phyloP scores from a whole-genome alignment of 2,329 filamentous ascomycete genomes.

The Pseudocercospora macadamiae region DNA sequence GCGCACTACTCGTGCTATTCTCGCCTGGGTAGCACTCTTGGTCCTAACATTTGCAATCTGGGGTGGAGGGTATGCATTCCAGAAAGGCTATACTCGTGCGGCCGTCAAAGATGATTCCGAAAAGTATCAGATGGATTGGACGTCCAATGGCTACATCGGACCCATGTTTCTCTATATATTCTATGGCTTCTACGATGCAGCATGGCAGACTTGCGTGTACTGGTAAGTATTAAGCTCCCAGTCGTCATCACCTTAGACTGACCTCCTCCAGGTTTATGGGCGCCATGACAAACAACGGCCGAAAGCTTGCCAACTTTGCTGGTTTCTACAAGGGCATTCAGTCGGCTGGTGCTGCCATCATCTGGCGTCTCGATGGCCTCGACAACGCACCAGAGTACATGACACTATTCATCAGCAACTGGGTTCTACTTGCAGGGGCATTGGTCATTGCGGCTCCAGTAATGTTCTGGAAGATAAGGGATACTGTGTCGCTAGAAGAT shows the following conservation, averaged over 20 bases:
- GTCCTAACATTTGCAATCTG: conserved; percentile 74
- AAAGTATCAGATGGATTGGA: conserved; percentile 63
- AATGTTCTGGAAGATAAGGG: conserved; percentile 75
- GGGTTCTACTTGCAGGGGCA: conserved; percentile 72
- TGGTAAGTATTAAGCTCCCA: conserved; percentile 54
- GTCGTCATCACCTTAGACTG: neutral
- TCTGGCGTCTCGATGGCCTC: conserved; percentile 68
- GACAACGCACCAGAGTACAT: conserved; percentile 61
- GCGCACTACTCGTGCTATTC: conserved; percentile 68
- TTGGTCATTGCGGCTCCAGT: conserved; percentile 77
- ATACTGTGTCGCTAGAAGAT: conserved; percentile 73
- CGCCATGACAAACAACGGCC: conserved; percentile 84
- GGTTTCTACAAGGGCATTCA: conserved; percentile 89
- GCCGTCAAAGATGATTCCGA: conserved; percentile 18
- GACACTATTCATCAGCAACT: conserved; percentile 72
- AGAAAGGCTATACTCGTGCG: conserved; percentile 60
- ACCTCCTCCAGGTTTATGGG: conserved; percentile 68
- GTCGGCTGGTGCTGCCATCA: conserved; percentile 79
- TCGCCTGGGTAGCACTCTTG: conserved; percentile 65
- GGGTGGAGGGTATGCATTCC: conserved; percentile 80
- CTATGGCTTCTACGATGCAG: conserved; percentile 84
- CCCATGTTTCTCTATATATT: conserved; percentile 89
- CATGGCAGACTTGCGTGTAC: conserved; percentile 88
- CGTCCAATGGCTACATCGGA: conserved; percentile 66
- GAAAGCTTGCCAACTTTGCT: conserved; percentile 86